Evolutionary conservation across 768 basidiomycete genomes (phyloP).

Genomic region (Hemileccinum impolitum): DNA sequence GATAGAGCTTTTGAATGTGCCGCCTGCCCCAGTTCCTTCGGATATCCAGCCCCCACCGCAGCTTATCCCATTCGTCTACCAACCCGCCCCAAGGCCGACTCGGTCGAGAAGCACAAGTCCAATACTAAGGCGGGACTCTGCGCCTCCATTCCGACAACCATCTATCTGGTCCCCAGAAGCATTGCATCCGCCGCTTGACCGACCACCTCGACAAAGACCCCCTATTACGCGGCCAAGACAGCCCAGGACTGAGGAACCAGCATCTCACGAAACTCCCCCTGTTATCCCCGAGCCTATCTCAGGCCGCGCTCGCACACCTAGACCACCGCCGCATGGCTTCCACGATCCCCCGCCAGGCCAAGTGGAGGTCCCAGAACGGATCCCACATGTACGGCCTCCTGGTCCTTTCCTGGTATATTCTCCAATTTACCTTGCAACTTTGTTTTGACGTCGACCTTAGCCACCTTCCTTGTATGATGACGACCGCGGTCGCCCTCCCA

Average conservation of each 20-base stretch:
- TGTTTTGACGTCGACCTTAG: constrained; percentile 13
- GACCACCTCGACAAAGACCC: constrained; percentile 1
- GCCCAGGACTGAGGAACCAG: background rate
- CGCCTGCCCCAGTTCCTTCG: constrained; percentile 36
- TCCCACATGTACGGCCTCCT: constrained; percentile 23
- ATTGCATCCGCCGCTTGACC: constrained; percentile 9
- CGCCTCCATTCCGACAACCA: constrained; percentile 28
- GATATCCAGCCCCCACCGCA: constrained; percentile 48
- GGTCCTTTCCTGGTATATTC: constrained; percentile 19
- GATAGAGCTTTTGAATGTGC: constrained; percentile 55
- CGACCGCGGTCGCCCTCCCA: constrained; percentile 17
- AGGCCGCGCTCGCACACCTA: constrained; percentile 4
- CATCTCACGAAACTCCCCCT: background rate
- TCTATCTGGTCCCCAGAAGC: constrained; percentile 21
- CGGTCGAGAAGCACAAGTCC: constrained; percentile 45
- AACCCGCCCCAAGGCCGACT: constrained; percentile 40
- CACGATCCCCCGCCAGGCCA: constrained; percentile 12
- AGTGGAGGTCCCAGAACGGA: constrained; percentile 14
- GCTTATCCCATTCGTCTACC: constrained; percentile 52
- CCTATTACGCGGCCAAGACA: constrained; percentile 6
- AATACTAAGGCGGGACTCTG: constrained; percentile 18
- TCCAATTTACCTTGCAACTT: background rate
- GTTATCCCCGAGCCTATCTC: constrained; percentile 11
- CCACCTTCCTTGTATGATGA: constrained; percentile 18
- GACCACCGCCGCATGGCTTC: background rate